Evolutionary conservation across 345 rosid genomes (phyloP), one percentile per base, ranked within the genome.

Genomic region (Zanthoxylum bungeanum): DNA sequence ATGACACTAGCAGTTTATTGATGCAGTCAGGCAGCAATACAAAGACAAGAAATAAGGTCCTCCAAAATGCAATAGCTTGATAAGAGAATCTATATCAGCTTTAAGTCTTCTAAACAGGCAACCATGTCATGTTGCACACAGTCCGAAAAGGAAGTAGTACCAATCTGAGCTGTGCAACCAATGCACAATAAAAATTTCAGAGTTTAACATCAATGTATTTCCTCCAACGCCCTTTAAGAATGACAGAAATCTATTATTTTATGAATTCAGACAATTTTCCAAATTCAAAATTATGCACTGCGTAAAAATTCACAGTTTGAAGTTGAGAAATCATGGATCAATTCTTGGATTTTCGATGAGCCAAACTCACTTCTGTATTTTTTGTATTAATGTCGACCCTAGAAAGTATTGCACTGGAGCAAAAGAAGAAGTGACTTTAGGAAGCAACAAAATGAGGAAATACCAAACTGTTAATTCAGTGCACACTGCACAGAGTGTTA

Each of bases 221-320:
- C n/a, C n/a, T n/a, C n/a, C n/a, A n/a, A n/a, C n/a, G n/a, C n/a
- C n/a, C n/a, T n/a, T n/a, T n/a, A n/a, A n/a, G n/a, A n/a, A 30
- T 49, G 22, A 30, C 34, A 3, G 5, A 28, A 37, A 17, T 7
- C n/a, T n/a, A 27, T 7, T n/a, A n/a, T 25, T 63, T 62, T 64
- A 34, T 61, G 22, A 37, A 61, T 61, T 61, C 65, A 60, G 24
- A 37, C 47, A n/a, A n/a, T n/a, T n/a, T n/a, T n/a, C n/a, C n/a
- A n/a, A n/a, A n/a, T n/a, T n/a, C n/a, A n/a, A n/a, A n/a, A n/a
- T n/a, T n/a, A n/a, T 24, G 11, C 4, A 40, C 66, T 11, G 17
- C 12, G 25, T 10, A 62, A 12, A 40, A 12, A 21, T 4, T 34
- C 9, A 25, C 31, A 60, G 42, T 63, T 24, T 42, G 12, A 62